phyloP scores from a whole-genome alignment of 2,329 filamentous ascomycete species.

The Claviceps digitariae region DNA sequence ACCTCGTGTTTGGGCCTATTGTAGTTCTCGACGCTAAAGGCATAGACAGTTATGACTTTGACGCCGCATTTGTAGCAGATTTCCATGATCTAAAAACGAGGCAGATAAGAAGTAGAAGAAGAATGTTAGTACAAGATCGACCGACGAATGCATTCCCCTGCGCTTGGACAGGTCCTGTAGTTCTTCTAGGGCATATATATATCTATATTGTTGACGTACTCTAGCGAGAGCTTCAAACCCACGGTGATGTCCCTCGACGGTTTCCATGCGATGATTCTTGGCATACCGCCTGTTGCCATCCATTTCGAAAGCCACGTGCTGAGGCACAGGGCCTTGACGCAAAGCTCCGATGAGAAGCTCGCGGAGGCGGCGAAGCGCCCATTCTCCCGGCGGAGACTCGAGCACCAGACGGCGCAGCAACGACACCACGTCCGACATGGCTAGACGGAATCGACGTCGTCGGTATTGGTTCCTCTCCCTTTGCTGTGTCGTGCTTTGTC shows the following conservation, averaged over 20 bases:
- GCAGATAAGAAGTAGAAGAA: not conserved
- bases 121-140: not conserved
- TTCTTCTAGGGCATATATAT: not conserved
- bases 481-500: not conserved
- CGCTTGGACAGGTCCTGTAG: not conserved
- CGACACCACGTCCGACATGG: conserved; percentile 41
- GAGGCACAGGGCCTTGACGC: conserved; percentile 79
- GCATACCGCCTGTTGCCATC: conserved; percentile 94
- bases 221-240: conserved; percentile 90
- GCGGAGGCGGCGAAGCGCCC: conserved; percentile 63
- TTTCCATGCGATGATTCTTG: conserved; percentile 81
- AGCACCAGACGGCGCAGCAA: conserved; percentile 55
- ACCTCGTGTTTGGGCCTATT: conserved; percentile 95
- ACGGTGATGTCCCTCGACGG: conserved; percentile 86
- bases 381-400: conserved; percentile 83
- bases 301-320: conserved; percentile 99
- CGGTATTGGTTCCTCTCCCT: not conserved
- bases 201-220: conserved; percentile 33
- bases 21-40: conserved; percentile 98
- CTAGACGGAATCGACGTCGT: not conserved
- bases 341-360: conserved; percentile 80
- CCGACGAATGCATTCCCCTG: not conserved
- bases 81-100: conserved; percentile 58
- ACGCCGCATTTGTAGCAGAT: conserved; percentile 97
- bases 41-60: conserved; percentile 93